Conservation (phyloP, 1,284 basidiomycete species). For the Rhodotorula mucilaginosa region DNA sequence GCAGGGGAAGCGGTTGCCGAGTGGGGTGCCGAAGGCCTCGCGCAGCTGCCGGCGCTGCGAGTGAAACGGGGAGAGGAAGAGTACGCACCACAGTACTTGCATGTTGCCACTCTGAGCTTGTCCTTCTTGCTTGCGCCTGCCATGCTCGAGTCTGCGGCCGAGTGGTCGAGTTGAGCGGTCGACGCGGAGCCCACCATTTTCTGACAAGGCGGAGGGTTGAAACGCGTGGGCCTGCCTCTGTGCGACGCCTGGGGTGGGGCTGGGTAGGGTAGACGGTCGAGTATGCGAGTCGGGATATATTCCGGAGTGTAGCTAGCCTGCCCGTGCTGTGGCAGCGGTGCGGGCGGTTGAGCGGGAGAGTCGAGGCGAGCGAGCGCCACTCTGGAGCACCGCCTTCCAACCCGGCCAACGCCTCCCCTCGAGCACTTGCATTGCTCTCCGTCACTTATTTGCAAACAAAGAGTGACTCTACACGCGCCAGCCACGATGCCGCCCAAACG, state of each 20-base stretch:
- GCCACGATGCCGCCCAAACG: too few relatives aligned
- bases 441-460: too few relatives aligned
- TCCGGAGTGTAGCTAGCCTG: neutral
- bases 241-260: neutral
- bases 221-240: neutral
- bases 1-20: too few relatives aligned
- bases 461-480: too few relatives aligned
- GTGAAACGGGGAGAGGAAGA: neutral
- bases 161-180: neutral
- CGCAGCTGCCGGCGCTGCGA: neutral
- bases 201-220: neutral
- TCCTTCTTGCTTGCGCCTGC: slow-evolving; percentile 5
- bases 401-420: too few relatives aligned
- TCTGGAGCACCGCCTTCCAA: too few relatives aligned
- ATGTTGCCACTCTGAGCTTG: slow-evolving; percentile 3
- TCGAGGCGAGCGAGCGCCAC: too few relatives aligned
- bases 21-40: neutral
- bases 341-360: neutral
- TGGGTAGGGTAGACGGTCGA: neutral
- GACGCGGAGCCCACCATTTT: neutral
- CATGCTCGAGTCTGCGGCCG: neutral
- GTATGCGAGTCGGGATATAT: neutral
- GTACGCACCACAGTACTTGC: slow-evolving; percentile 13
- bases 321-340: neutral
- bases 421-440: too few relatives aligned